Evolutionary conservation across 2,329 filamentous ascomycete species (phyloP).

Genomic region (Beauveria caledonica): DNA sequence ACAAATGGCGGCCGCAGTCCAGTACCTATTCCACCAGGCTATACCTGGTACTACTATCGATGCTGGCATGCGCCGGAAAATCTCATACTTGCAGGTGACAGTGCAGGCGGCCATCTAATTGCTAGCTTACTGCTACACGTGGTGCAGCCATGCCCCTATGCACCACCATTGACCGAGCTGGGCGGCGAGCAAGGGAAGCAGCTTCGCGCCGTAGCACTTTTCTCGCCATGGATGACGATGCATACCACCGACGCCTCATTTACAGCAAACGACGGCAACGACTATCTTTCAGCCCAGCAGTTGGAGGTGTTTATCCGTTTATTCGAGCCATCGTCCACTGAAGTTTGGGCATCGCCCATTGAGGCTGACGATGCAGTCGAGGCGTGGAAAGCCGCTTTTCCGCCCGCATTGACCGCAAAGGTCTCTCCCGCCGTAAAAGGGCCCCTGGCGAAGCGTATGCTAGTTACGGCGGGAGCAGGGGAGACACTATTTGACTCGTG

Average conservation of each 20-base stretch:
- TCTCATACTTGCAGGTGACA: background rate
- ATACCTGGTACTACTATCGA: background rate
- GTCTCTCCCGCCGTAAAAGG: background rate
- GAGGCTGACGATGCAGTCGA: background rate
- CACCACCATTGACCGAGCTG: background rate
- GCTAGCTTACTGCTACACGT: background rate
- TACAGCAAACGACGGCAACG: background rate
- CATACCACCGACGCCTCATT: background rate
- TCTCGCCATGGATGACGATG: background rate
- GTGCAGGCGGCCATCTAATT: background rate
- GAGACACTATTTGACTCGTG: constrained; percentile 5
- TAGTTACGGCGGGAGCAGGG: background rate
- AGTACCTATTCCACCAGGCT: background rate
- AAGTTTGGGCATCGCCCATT: background rate
- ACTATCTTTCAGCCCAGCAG: background rate
- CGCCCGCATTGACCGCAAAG: background rate
- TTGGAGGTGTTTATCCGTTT: background rate
- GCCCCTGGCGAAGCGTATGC: background rate
- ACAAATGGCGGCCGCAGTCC: background rate
- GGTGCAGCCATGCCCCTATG: background rate
- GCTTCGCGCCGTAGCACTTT: background rate
- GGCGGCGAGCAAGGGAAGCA: background rate
- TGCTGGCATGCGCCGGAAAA: background rate
- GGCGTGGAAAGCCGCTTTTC: background rate
- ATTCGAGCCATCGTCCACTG: background rate